A percentile compares a stretch with the other conserved stretches of the same genome.
These are phyloP conservation scores for Nissolia schottii DNA, from an alignment of 306 rosid species.

Conservation along the genomic window DNA sequence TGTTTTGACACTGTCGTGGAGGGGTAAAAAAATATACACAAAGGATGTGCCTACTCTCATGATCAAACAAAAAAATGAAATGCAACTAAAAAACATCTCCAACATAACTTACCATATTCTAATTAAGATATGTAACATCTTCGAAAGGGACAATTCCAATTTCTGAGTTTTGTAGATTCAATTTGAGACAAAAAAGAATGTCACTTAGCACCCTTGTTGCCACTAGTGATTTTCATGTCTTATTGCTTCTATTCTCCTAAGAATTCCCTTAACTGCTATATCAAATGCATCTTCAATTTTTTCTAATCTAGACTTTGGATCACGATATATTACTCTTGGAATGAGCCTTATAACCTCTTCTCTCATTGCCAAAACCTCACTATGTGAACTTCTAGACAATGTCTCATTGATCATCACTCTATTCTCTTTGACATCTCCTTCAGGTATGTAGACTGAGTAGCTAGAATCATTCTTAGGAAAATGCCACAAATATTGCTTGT, in stretches of 20 bases:
- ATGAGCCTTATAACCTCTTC: constrained; percentile 41
- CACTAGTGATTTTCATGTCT: constrained; percentile 18
- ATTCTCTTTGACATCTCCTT: constrained; percentile 22
- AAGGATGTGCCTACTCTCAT: neutral
- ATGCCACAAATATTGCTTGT: constrained; percentile 54
- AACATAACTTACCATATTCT: neutral
- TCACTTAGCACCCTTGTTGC: neutral
- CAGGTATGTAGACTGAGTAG: constrained; percentile 38
- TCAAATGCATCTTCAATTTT: constrained; percentile 53
- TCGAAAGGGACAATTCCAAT: neutral
- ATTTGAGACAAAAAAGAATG: neutral
- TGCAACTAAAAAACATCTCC: neutral
- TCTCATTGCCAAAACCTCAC: constrained; percentile 38
- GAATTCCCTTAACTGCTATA: constrained; percentile 46
- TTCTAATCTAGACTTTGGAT: constrained; percentile 36
- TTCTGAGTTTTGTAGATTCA: neutral
- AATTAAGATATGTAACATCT: neutral
- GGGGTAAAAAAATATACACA: no score
- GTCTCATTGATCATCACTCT: constrained; percentile 29
- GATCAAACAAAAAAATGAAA: neutral
- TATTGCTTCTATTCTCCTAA: constrained; percentile 35
- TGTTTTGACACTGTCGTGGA: no score
- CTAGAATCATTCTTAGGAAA: constrained; percentile 29
- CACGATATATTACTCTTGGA: constrained; percentile 40
- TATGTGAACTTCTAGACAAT: constrained; percentile 24